Evolutionary conservation across 2,329 filamentous ascomycete species (phyloP), one percentile per base, ranked within the genome.

Genomic region (Cladosporium velox): DNA sequence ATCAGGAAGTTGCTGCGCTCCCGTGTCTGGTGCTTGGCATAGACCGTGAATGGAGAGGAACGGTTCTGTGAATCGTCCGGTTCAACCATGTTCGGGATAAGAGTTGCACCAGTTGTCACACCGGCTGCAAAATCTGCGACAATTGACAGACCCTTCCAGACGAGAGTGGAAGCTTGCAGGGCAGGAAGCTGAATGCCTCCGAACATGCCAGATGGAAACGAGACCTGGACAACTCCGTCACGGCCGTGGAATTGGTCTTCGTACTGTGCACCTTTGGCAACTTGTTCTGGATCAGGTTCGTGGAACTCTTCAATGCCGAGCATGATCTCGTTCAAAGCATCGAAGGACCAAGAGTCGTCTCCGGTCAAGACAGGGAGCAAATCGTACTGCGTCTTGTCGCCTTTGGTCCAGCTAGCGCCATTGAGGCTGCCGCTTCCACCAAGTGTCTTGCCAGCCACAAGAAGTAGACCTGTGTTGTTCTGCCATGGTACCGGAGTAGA

Each of bases 401-500:
- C 72, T 49, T 74, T 74, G n/a, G 72, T 73, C 72, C 72, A 73
- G 34, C 66, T 69, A 14, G 72, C 72, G 15, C 72, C 72, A 44
- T 73, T 74, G 24, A 74, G 65, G 35, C 68, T 70, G 51, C 68
- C 71, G 54, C 68, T 72, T 1, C 72, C 72, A 35, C 72, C 72
- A 8, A 73, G 70, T 10, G 67, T 73, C 61, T 69, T 72, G 52
- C 72, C 72, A 4, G 72, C 71, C 24, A 71, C 70, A 14, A 74
- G 65, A 8, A 66, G 69, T 7, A 72, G 67, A 30, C 47, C 49
- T 0, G 62, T 60, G 52, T 65, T 58, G 52, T 72, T 67, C 60
- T 73, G 71, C 69, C 69, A 71, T 26, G 62, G 30, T 18, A 74
- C 61, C 10, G 72, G 72, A 4, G 67, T 71, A 1, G 70, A 71